These are phyloP conservation scores for Margaritispora aquatica DNA, from an alignment of 495 filamentous ascomycete genomes.

Conservation along the genomic window DNA sequence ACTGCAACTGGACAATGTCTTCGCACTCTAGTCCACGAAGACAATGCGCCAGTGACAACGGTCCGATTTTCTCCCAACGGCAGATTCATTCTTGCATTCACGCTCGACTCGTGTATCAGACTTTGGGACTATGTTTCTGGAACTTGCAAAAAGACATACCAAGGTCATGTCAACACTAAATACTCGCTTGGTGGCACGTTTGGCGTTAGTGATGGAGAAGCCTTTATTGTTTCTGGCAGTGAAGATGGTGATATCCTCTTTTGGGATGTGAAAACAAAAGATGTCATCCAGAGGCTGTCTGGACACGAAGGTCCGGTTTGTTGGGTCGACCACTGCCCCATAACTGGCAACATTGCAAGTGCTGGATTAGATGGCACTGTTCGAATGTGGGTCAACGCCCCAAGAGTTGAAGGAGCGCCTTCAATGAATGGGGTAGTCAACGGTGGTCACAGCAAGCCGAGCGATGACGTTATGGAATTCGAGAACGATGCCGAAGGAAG, in stretches of 20 bases:
- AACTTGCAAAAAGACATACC: conserved; percentile 89
- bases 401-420: conserved; percentile 21
- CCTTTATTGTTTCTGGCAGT: conserved; percentile 74
- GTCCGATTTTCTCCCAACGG: conserved; percentile 94
- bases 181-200: conserved; percentile 81
- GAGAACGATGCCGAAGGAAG: conserved; percentile 6
- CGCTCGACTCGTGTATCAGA: conserved; percentile 80
- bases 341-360: conserved; percentile 45
- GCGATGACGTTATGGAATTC: conserved; percentile 21
- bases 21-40: conserved; percentile 89
- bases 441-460: background rate
- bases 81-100: conserved; percentile 85
- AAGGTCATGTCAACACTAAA: conserved; percentile 80
- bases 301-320: conserved; percentile 79
- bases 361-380: conserved; percentile 59
- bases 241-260: conserved; percentile 80
- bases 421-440: conserved; percentile 2
- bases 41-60: conserved; percentile 84
- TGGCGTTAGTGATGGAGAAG: conserved; percentile 51
- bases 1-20: conserved; percentile 93
- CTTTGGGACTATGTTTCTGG: conserved; percentile 93
- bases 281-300: conserved; percentile 64
- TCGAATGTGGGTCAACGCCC: conserved; percentile 50
- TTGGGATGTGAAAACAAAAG: conserved; percentile 87
- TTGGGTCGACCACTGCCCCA: conserved; percentile 62